A percentile compares a stretch with the other conserved stretches of the same genome.
These are phyloP conservation scores for Tylopilus rubrobrunneus DNA, from an alignment of 768 basidiomycete species.

Conservation along the genomic window DNA sequence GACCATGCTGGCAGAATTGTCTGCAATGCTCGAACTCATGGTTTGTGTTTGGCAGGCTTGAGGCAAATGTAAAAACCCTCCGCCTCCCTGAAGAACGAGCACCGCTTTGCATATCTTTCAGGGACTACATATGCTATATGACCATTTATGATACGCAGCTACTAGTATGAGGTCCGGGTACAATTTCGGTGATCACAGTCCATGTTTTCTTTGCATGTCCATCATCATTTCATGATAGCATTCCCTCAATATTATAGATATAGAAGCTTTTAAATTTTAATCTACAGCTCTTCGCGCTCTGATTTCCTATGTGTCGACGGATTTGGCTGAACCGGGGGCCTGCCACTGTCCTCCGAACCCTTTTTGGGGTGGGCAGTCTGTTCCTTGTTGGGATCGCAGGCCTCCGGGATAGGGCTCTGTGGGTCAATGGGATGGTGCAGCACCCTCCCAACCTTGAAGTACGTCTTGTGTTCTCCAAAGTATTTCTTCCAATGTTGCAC, in stretches of 20 bases:
- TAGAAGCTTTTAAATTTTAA: conserved; percentile 23
- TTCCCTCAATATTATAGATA: conserved; percentile 9
- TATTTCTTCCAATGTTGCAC: conserved; percentile 88
- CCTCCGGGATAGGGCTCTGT: conserved; percentile 64
- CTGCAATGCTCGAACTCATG: conserved; percentile 18
- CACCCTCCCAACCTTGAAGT: conserved; percentile 74
- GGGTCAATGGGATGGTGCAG: conserved; percentile 76
- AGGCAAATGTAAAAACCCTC: conserved; percentile 17
- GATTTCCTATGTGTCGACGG: conserved; percentile 8
- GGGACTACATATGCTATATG: conserved; percentile 21
- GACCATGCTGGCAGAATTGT: conserved; percentile 15
- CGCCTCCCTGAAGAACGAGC: neutral
- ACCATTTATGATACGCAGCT: conserved; percentile 22
- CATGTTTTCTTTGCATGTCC: conserved; percentile 25
- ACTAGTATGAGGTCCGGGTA: conserved; percentile 7
- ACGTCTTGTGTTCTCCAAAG: conserved; percentile 78
- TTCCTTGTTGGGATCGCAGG: conserved; percentile 65
- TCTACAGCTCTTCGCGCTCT: conserved; percentile 29
- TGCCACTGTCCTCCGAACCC: conserved; percentile 24
- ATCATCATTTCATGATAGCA: conserved; percentile 19
- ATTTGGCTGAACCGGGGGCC: conserved; percentile 25
- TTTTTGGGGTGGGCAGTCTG: conserved; percentile 26
- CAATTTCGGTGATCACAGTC: conserved; percentile 7
- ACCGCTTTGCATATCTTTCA: conserved; percentile 7
- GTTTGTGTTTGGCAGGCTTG: conserved; percentile 25